Base-by-base conservation (phyloP, 306 rosid species). In the Prunus kanzakura region DNA sequence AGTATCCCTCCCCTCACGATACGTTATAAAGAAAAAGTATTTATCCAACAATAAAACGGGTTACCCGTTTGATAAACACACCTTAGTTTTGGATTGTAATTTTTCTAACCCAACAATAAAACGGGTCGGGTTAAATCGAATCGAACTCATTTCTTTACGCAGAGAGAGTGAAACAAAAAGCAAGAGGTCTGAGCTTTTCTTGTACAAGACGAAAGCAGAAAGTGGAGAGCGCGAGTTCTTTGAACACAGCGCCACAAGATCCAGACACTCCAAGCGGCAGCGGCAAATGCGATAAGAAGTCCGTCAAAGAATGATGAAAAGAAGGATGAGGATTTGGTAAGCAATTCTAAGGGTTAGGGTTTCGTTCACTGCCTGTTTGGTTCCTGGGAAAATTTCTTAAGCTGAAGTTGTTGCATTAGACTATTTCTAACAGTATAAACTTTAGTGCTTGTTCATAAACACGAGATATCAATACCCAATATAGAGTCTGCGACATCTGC, bases 251-350 rank as follows among this genome's bases (percentile, higher is more conserved):
- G 20, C 89, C 97, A 9, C 77, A 46, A 73, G 93, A 91, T 83
- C 88, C 89, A 6, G 87, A 89, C 72, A 82, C 27, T 84, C 87
- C 84, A 11, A 11, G 87, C 67, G 80, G 87, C 70, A 87, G 87
- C 71, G 85, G 87, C 80, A 80, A 83, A 41, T 85, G 88, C n/a
- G 88, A 84, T 68, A 96, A 91, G 61, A 78, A 90, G 27, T 51
- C 83, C 18, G 22, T 78, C 50, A 86, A 27, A 27, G 29, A 93
- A 93, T 85, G 93, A 91, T 60, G 96, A 93, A 29, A 93, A 85
- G 67, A 86, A 86, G 81, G 86, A 72, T 45, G 96, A 91, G 81
- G 97, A 93, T 90, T 92, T 93, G 96, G 98, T 91, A 83, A 79
- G 64, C 66, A 51, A 41, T 50, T 58, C 45, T 11, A n/a, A 43